Evolutionary conservation across 2,329 filamentous ascomycete species (phyloP).

Genomic region (Fusarium avenaceum): DNA sequence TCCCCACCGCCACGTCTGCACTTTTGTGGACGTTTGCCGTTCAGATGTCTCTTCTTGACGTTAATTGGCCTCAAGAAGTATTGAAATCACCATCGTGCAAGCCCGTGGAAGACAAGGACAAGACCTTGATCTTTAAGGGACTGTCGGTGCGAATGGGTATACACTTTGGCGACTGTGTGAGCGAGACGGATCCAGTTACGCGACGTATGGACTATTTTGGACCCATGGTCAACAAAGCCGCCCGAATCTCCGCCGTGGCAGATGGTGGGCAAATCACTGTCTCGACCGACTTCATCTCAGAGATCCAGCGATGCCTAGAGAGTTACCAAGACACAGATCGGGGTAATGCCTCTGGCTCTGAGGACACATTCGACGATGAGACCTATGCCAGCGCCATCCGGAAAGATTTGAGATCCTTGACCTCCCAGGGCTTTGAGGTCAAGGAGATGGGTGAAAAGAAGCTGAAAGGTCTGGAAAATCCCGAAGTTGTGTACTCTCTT

Average conservation of each 20-base stretch:
- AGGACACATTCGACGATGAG: constrained; percentile 79
- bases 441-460: constrained; percentile 97
- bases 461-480: constrained; percentile 96
- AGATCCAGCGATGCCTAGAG: constrained; percentile 92
- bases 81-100: constrained; percentile 88
- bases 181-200: constrained; percentile 95
- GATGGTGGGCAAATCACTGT: constrained; percentile 98
- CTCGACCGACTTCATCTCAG: constrained; percentile 95
- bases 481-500: constrained; percentile 93
- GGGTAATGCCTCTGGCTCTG: constrained; percentile 75
- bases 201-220: constrained; percentile 99
- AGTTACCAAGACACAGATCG: constrained; percentile 89
- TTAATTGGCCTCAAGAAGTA: constrained; percentile 94
- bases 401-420: constrained; percentile 87
- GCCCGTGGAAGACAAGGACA: constrained; percentile 84
- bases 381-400: constrained; percentile 81
- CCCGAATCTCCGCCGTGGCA: constrained; percentile 92
- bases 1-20: constrained; percentile 94
- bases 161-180: constrained; percentile 94
- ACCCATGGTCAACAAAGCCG: constrained; percentile 98
- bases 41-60: constrained; percentile 87
- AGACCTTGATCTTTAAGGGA: constrained; percentile 91
- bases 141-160: constrained; percentile 97
- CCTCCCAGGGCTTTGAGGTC: constrained; percentile 93
- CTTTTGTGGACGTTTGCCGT: constrained; percentile 97